These are phyloP conservation scores for Rhizophora apiculata DNA, from an alignment of 345 rosid genomes.

Conservation along the genomic window DNA sequence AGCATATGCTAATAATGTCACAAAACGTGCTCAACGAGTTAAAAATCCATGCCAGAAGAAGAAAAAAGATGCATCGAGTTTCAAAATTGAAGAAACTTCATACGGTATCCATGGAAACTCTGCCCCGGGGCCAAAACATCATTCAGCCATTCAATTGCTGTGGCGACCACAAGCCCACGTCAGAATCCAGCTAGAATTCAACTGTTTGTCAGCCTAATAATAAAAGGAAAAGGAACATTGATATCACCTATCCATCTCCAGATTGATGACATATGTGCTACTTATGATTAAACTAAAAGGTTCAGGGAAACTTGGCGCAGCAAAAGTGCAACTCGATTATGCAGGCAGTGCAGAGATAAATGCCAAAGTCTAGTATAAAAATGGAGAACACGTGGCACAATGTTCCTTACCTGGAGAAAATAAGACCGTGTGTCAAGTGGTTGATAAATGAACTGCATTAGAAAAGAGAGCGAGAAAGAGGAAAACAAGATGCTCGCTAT, in stretches of 20 bases:
- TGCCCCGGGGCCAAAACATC: slow-evolving; percentile 76
- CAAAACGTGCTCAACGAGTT: not conserved
- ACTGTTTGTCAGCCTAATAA: slow-evolving; percentile 78
- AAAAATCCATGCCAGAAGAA: not conserved
- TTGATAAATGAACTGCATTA: too few species aligned
- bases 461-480: too few species aligned
- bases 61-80: not conserved
- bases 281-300: not conserved
- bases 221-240: slow-evolving; percentile 2
- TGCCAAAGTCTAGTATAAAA: not conserved
- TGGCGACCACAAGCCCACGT: slow-evolving; percentile 61
- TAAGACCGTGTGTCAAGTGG: slow-evolving; percentile 19
- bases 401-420: slow-evolving; percentile 76
- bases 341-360: not conserved
- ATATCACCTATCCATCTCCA: not conserved
- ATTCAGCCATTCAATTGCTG: slow-evolving; percentile 77
- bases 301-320: not conserved
- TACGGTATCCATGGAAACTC: slow-evolving; percentile 94
- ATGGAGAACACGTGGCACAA: not conserved
- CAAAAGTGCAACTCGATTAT: not conserved
- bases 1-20: too few species aligned
- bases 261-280: not conserved
- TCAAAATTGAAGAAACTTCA: slow-evolving; percentile 37
- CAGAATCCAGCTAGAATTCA: slow-evolving; percentile 74
- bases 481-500: too few species aligned